Percentiles rank a stretch among this genome's conserved stretches.
Evolutionary conservation across 2,329 filamentous ascomycete species (phyloP).

Genomic region (Colletotrichum filicis): DNA sequence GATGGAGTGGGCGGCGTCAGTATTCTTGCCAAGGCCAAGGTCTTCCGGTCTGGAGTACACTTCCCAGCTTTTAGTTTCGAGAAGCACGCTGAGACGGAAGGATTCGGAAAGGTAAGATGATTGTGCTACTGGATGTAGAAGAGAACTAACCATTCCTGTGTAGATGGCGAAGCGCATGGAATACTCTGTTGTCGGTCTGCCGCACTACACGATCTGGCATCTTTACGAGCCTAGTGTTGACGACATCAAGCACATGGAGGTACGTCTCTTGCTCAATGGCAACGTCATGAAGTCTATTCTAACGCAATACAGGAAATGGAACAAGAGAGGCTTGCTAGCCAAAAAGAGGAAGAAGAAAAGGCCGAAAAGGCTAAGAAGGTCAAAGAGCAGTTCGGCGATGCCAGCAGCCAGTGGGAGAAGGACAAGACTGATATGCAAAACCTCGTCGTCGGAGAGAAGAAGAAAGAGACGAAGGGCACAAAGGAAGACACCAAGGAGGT

Average conservation of each 20-base stretch:
- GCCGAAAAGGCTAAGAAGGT: slow-evolving; percentile 80
- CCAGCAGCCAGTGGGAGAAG: slow-evolving; percentile 86
- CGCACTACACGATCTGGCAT: slow-evolving; percentile 99
- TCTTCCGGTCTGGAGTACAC: slow-evolving; percentile 94
- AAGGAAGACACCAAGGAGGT: slow-evolving; percentile 5
- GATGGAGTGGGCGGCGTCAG: slow-evolving; percentile 98
- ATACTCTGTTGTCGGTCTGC: slow-evolving; percentile 93
- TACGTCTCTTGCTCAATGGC: slow-evolving; percentile 45
- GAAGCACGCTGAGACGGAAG: slow-evolving; percentile 98
- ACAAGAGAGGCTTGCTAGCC: slow-evolving; percentile 80
- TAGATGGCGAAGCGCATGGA: slow-evolving; percentile 98
- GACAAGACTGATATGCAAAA: slow-evolving; percentile 85
- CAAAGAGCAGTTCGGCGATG: slow-evolving; percentile 82
- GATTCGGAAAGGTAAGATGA: slow-evolving; percentile 88
- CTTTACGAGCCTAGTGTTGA: slow-evolving; percentile 99
- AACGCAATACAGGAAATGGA: slow-evolving; percentile 81
- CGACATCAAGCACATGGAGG: slow-evolving; percentile 96
- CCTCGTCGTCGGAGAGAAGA: slow-evolving; percentile 67
- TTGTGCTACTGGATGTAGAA: not conserved
- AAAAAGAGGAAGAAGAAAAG: slow-evolving; percentile 82
- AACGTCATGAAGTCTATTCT: slow-evolving; percentile 29
- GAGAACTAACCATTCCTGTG: slow-evolving; percentile 10
- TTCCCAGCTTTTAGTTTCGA: slow-evolving; percentile 99
- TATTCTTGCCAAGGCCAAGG: slow-evolving; percentile 94
- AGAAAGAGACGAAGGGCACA: slow-evolving; percentile 18